These are phyloP conservation scores for Citrullus mucosospermus DNA, from an alignment of 306 rosid species.

Conservation along the genomic window DNA sequence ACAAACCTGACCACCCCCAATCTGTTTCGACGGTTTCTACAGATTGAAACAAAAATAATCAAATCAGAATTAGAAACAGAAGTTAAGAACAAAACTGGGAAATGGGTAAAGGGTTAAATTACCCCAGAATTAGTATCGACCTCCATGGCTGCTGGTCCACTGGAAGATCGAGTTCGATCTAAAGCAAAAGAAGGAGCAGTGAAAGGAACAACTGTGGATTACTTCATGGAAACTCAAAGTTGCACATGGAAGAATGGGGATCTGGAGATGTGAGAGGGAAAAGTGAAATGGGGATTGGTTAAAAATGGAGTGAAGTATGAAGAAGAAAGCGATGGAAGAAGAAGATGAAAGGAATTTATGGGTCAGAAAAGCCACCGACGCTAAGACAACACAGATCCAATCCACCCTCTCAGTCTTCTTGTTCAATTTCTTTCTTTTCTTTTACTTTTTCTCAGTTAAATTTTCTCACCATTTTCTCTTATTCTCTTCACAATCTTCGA, in stretches of 20 bases:
- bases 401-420: background rate
- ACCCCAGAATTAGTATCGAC: slow-evolving; percentile 8
- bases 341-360: background rate
- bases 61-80: background rate
- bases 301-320: background rate
- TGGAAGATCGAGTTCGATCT: background rate
- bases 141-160: slow-evolving; percentile 4
- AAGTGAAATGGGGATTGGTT: background rate
- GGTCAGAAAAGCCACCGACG: slow-evolving; percentile 5
- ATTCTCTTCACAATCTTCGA: background rate
- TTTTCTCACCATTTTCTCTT: background rate
- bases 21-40: slow-evolving; percentile 5
- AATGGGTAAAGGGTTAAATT: background rate
- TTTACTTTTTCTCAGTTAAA: background rate
- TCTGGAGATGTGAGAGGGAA: background rate
- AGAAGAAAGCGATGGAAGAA: background rate
- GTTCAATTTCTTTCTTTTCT: background rate
- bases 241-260: background rate
- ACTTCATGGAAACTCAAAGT: background rate
- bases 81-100: background rate
- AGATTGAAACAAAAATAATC: background rate
- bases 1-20: slow-evolving; percentile 54
- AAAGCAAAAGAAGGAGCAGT: background rate
- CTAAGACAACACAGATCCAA: slow-evolving; percentile 1
- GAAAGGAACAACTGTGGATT: background rate